A percentile compares a stretch with the other conserved stretches of the same genome.
Conservation (phyloP, 371 early-diverging fungal species). For the Syncephalastrum contaminatum region DNA sequence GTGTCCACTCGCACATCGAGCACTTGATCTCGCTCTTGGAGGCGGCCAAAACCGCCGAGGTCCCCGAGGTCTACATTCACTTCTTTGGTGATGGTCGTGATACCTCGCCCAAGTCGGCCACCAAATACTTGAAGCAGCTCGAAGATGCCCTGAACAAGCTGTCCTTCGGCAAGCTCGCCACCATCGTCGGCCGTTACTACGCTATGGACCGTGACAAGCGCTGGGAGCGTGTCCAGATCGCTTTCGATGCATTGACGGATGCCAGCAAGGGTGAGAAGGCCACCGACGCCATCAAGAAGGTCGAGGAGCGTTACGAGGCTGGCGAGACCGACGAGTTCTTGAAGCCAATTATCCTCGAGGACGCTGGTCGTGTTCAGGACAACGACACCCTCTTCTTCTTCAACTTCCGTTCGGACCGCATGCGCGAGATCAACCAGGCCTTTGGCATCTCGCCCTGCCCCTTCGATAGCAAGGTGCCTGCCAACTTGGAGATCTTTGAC, state of each 20-base stretch:
- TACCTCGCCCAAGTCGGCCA: slow-evolving; percentile 89
- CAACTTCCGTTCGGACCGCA: slow-evolving; percentile 98
- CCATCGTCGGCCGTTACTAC: slow-evolving; percentile 97
- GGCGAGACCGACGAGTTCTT: slow-evolving; percentile 98
- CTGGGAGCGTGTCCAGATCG: slow-evolving; percentile 96
- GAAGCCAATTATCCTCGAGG: slow-evolving; percentile 91
- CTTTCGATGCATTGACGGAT: slow-evolving; percentile 86
- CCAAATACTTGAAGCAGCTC: slow-evolving; percentile 73
- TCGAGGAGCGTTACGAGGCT: slow-evolving; percentile 81
- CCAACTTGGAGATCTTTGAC: slow-evolving; percentile 83
- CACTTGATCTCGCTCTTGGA: slow-evolving; percentile 87
- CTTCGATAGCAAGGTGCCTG: slow-evolving; percentile 80
- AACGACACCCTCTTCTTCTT: slow-evolving; percentile 89
- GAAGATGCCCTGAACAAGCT: slow-evolving; percentile 62
- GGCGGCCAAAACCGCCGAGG: slow-evolving; percentile 81
- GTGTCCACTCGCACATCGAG: slow-evolving; percentile 98
- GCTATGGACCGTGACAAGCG: slow-evolving; percentile 99
- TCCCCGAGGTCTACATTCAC: slow-evolving; percentile 93
- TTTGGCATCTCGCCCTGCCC: slow-evolving; percentile 89
- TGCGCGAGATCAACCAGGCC: slow-evolving; percentile 94
- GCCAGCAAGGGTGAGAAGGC: slow-evolving; percentile 76
- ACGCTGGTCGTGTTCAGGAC: slow-evolving; percentile 76
- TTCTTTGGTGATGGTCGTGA: slow-evolving; percentile 99
- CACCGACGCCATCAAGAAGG: slow-evolving; percentile 68
- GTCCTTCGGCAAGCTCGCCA: slow-evolving; percentile 87